Base-by-base conservation (phyloP, 306 rosid species). In the Castanopsis chinensis region DNA sequence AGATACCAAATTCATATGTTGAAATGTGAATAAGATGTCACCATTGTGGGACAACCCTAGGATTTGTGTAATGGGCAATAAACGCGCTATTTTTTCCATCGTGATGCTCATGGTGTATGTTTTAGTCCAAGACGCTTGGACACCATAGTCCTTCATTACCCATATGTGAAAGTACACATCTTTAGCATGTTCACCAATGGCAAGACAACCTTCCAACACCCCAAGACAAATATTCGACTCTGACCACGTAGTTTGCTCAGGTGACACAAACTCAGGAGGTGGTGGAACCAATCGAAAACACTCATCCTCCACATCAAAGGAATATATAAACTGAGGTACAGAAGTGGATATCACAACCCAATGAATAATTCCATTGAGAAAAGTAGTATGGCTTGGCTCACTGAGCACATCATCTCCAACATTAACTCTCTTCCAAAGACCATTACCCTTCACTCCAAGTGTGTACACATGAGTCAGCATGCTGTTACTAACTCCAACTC, bases 361-460 rank as follows among this genome's bases (percentile, higher is more conserved):
- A 59, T 59, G 65, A 23, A 59, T 59, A 23, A 59, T 21, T 7
- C 65, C 65, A 59, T 23, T 59, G 30, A 59, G 65, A 59, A 20
- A 23, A 11, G 0, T 58, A 20, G 64, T 58, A 4, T 3, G 0
- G 6, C 0, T n/a, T 25, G 23, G 27, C 27, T 25, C 9, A 20
- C 0, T 0, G 25, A 0, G 0, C 64, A 37, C 0, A 37, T 0
- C 3, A 7, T 37, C 10, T 37, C 0, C 45, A 37, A 37, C 11
- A 37, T 37, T 37, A 37, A 37, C 45, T 7, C 45, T 37, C 45
- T 37, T 37, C 43, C 45, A 37, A 37, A 7, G 45, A 37, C 45
- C 45, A 37, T 37, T 37, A 37, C 45, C 45, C 45, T 37, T 37
- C 45, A 0, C 45, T 37, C 45, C 45, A 37, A 37, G 45, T 37